These are phyloP conservation scores for Pichia sp. DNA, from an alignment of 1,139 yeast species.

Conservation along the genomic window DNA sequence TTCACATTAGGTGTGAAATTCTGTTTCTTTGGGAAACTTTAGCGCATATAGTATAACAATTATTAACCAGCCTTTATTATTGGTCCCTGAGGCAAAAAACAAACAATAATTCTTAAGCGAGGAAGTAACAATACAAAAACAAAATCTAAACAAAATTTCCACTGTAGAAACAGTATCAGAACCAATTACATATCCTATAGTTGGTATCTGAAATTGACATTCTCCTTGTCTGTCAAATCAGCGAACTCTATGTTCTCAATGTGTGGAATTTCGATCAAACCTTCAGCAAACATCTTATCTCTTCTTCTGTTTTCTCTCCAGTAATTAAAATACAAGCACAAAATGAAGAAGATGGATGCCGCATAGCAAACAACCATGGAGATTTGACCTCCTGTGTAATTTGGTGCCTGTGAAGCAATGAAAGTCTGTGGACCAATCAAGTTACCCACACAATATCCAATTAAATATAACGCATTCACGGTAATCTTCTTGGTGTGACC, in stretches of 20 bases:
- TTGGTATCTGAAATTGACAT: constrained; percentile 38
- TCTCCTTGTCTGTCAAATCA: constrained; percentile 44
- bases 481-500: constrained; percentile 40
- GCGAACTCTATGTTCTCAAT: constrained; percentile 38
- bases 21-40: constrained; percentile 38
- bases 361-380: constrained; percentile 26
- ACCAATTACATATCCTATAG: constrained; percentile 15
- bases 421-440: constrained; percentile 52
- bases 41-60: not conserved
- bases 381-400: constrained; percentile 36
- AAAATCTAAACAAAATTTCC: constrained; percentile 16
- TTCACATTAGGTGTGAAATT: constrained; percentile 43
- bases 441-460: constrained; percentile 58
- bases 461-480: constrained; percentile 50
- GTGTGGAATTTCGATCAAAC: constrained; percentile 20
- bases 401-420: constrained; percentile 36
- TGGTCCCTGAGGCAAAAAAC: too few species aligned
- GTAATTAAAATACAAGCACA: constrained; percentile 18
- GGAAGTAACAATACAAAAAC: not conserved
- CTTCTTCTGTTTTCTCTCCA: constrained; percentile 24
- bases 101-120: not conserved
- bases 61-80: too few species aligned
- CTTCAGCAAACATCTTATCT: constrained; percentile 21
- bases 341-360: constrained; percentile 15
- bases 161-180: too few species aligned